phyloP scores from a whole-genome alignment of 202 grass and related monocot species.

The Panicum hallii region DNA sequence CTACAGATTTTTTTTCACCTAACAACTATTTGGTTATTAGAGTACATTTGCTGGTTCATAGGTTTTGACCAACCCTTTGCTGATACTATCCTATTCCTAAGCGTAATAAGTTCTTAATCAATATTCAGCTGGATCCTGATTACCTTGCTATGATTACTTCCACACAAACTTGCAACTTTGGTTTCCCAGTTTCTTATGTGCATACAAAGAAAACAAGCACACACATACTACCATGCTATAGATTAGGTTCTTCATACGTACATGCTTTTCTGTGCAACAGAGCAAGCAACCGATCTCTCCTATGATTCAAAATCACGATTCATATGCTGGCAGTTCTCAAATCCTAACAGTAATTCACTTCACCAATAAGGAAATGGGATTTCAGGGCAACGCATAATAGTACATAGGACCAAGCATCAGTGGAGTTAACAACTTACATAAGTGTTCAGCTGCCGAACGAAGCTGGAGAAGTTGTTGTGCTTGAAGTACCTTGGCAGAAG shows the following conservation, averaged over 20 bases:
- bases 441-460: conserved; percentile 93
- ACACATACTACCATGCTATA: not conserved
- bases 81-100: not conserved
- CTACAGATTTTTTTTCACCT: not conserved
- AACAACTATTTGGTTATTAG: not conserved
- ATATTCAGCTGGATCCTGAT: conserved; percentile 16
- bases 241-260: not conserved
- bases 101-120: not conserved
- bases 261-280: not conserved
- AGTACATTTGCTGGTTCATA: not conserved
- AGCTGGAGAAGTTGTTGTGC: conserved; percentile 99
- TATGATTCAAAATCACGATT: not conserved
- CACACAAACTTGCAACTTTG: not conserved
- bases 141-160: not conserved
- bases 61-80: not conserved
- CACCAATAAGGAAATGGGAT: not conserved
- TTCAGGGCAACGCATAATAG: not conserved
- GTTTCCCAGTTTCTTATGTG: not conserved
- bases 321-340: not conserved
- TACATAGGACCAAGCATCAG: not conserved
- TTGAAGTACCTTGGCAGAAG: conserved; percentile 89
- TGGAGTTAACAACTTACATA: conserved; percentile 64
- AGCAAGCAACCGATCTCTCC: not conserved
- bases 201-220: not conserved
- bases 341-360: not conserved